Base-by-base conservation (phyloP, 805 yeast species). In the Hanseniaspora meyeri region DNA sequence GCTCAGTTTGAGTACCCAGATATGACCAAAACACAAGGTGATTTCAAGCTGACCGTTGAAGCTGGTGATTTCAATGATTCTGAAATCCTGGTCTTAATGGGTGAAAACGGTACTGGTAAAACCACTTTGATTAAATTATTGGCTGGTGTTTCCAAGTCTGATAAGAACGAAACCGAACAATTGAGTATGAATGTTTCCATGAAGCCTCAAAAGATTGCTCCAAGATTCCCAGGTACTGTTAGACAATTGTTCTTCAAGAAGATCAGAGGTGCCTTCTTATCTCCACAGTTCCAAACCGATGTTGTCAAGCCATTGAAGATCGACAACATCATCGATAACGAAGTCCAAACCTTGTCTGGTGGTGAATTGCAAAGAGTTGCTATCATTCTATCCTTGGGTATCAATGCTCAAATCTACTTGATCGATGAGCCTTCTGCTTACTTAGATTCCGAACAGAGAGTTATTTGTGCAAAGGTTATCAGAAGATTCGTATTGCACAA, bases 301-400 rank as follows among this genome's bases (percentile, higher is more conserved):
- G 99, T 93, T 54, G 87, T 87, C 66, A 93, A 91, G 74, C 98
- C 98, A 55, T 78, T 93, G 70, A 85, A 77, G 68, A 88, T 93
- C 62, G 97, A 93, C 64, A 90, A 85, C 68, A 87, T 93, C 64
- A 85, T 93, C 61, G 99, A 93, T 72, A 96, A 93, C 72, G 97
- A 93, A 74, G 98, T 93, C 54, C 96, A 88, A 76, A 87, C 88
- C 65, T 77, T 93, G 72, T 90, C 97, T 50, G 99, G 99, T 76
- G 99, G 99, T 82, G 99, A 93, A 77, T 79, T 93, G 76, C 99
- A 93, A 76, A 85, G 99, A 78, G 98, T 93, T 59, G 99, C 99
- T 61, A 91, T 93, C 72, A 95, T 89, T 39, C 78, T 93, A 69
- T 83, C 97, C 5, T 77, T 93, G 59, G 99, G 99, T 80, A 75